Evolutionary conservation across 495 filamentous ascomycete genomes (phyloP).

Genomic region (Chlorociboria aeruginascens): DNA sequence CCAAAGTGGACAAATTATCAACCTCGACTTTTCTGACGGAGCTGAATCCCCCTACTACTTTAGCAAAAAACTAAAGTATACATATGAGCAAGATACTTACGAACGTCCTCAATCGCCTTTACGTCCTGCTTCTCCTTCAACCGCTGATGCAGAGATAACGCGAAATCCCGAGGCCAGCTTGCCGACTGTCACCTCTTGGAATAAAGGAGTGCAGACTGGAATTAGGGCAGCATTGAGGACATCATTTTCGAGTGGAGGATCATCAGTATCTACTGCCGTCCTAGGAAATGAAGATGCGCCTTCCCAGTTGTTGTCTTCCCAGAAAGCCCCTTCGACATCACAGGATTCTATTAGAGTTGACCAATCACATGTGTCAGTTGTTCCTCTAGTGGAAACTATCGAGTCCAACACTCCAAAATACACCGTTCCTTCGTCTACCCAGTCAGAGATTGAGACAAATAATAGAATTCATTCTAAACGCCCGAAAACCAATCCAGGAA

Average conservation of each 20-base stretch:
- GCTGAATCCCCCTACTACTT: not conserved
- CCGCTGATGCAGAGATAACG: not conserved
- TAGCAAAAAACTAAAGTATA: not conserved
- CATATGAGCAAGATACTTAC: not conserved
- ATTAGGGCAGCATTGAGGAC: conserved; percentile 11
- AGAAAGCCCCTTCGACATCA: not conserved
- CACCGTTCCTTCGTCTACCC: too few relatives aligned
- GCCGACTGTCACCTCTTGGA: conserved; percentile 5
- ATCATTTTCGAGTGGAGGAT: conserved; percentile 8
- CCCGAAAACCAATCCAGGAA: too few relatives aligned
- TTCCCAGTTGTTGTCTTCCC: too few relatives aligned
- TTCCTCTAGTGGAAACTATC: not conserved
- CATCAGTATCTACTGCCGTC: not conserved
- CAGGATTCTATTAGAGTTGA: not conserved
- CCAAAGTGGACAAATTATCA: too few relatives aligned
- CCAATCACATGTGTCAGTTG: not conserved
- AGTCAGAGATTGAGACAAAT: too few relatives aligned
- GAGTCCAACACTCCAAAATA: too few relatives aligned
- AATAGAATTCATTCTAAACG: too few relatives aligned
- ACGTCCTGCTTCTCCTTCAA: not conserved
- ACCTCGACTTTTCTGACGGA: not conserved
- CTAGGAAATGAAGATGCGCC: not conserved
- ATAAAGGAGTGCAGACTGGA: conserved; percentile 13
- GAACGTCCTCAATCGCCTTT: not conserved
- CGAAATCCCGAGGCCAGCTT: not conserved